These are phyloP conservation scores for Nicotiana rustica DNA, from an alignment of 305 asterid genomes.

Conservation along the genomic window DNA sequence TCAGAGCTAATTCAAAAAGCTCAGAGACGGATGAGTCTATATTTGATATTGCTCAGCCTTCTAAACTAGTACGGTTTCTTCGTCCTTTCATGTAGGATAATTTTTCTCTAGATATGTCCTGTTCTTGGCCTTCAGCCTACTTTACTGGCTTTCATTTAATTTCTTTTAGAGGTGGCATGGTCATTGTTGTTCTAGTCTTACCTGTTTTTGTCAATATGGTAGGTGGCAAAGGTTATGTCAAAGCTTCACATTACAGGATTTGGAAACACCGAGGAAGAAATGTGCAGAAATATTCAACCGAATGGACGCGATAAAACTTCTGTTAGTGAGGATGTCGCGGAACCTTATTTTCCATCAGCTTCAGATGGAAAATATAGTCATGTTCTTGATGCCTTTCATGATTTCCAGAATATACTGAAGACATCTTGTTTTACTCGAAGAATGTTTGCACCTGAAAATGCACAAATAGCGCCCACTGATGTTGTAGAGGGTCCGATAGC, in stretches of 20 bases:
- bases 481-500: conserved; percentile 30
- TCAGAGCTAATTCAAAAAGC: conserved; percentile 33
- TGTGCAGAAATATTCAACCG: conserved; percentile 41
- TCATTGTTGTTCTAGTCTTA: not conserved
- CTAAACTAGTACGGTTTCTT: conserved; percentile 36
- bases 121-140: not conserved
- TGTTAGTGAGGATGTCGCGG: conserved; percentile 37
- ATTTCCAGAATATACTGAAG: conserved; percentile 30
- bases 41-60: conserved; percentile 34
- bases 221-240: conserved; percentile 59
- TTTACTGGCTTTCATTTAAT: not conserved
- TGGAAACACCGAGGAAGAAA: conserved; percentile 44
- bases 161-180: not conserved
- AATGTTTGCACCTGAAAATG: not conserved
- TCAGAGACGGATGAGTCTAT: conserved; percentile 36
- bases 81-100: not conserved
- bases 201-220: conserved; percentile 33
- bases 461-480: conserved; percentile 25
- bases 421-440: conserved; percentile 35
- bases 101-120: not conserved
- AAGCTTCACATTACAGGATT: conserved; percentile 51
- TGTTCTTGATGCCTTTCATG: conserved; percentile 37
- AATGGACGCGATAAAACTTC: conserved; percentile 43
- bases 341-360: conserved; percentile 38
- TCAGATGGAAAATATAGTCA: conserved; percentile 30